Evolutionary conservation across 345 rosid species (phyloP).

Genomic region (Eucalyptus virginea): DNA sequence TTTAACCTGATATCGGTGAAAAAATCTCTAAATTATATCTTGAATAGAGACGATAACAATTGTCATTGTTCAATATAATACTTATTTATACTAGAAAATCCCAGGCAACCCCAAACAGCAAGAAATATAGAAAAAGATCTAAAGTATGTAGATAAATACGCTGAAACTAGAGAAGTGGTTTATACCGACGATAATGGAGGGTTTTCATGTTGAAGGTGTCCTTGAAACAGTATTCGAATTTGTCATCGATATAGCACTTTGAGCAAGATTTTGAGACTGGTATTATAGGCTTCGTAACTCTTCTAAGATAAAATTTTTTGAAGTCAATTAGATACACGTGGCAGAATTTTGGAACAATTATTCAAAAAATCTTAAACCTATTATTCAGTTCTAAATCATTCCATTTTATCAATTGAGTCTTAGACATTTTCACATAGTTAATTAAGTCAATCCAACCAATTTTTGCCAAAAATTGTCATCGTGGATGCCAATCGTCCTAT

Average conservation of each 20-base stretch:
- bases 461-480: too few relatives aligned
- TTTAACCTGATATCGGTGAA: background rate
- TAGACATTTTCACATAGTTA: fast-evolving
- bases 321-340: background rate
- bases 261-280: background rate
- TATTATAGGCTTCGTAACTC: background rate
- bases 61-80: background rate
- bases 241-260: background rate
- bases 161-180: background rate
- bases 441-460: too few relatives aligned
- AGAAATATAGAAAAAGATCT: background rate
- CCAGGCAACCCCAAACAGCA: background rate
- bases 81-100: background rate
- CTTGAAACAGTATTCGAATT: too few relatives aligned
- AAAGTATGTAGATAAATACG: background rate
- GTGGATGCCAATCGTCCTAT: fast-evolving
- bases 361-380: too few relatives aligned
- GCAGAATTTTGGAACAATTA: too few relatives aligned
- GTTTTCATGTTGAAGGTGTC: background rate
- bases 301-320: background rate
- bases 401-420: too few relatives aligned
- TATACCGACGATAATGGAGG: background rate
- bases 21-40: background rate
- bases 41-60: background rate
- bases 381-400: too few relatives aligned